These are phyloP conservation scores for Kalmusia sp. DNA, from an alignment of 2,329 filamentous ascomycete species.

Conservation along the genomic window DNA sequence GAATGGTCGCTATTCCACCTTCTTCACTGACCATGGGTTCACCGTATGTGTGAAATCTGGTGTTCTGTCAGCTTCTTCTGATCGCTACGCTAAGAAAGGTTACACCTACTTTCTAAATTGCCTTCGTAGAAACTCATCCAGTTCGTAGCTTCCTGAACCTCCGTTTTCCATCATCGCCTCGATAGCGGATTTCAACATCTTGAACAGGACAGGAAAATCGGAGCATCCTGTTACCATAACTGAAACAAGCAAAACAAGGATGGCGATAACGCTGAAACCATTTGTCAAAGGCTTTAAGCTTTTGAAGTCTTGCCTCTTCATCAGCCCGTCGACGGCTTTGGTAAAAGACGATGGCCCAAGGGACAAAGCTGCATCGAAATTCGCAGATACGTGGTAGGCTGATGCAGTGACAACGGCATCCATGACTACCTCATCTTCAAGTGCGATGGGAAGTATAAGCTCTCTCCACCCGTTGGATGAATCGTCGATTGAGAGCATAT, in stretches of 20 bases:
- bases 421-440: not conserved
- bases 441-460: not conserved
- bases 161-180: not conserved
- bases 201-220: not conserved
- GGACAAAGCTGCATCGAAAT: not conserved
- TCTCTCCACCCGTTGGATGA: not conserved
- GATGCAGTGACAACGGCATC: not conserved
- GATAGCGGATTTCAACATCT: not conserved
- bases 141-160: not conserved
- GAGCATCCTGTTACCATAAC: not conserved
- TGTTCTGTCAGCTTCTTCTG: not conserved
- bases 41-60: not conserved
- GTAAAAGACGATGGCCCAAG: not conserved
- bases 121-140: not conserved
- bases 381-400: not conserved
- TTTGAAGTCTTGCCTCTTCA: not conserved
- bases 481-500: not conserved
- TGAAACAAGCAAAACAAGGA: not conserved
- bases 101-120: not conserved
- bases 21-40: not conserved
- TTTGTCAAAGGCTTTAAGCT: not conserved
- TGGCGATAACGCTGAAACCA: not conserved
- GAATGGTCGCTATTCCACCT: not conserved
- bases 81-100: not conserved
- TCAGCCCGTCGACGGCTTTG: not conserved